Evolutionary conservation across 495 filamentous ascomycete species (phyloP), one percentile per base, ranked within the genome.

Genomic region (Lentithecium fluviatile): DNA sequence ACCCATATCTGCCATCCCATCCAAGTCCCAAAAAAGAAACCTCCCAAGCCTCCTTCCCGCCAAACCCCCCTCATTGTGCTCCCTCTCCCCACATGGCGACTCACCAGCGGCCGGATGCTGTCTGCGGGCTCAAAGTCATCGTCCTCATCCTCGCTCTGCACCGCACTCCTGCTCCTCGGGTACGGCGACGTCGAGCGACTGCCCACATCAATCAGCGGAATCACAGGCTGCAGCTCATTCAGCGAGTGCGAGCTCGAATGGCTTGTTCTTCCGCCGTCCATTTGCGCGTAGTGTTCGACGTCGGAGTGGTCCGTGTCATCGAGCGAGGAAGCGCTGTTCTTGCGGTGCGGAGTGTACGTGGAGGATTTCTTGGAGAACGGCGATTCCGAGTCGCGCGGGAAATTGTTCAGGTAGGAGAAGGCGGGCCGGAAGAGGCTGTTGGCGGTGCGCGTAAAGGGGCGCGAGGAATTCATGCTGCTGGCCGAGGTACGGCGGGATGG

Each of bases 1-100:
- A 82, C 77, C 62, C 77, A 80, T 1, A 79, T 62, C 65, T 79
- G 74, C 78, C 77, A 79, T 12, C 80, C 80, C 46, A 72, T 64
- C 47, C 69, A 71, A 11, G 79, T 80, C 38, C 73, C 74, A 64
- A 80, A 80, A 47, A 82, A 64, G 68, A 77, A 81, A 50, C 72
- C 68, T 10, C 80, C 80, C 0, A 81, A 62, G 17, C 74, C 77
- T 13, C 79, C 78, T 29, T 72, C 65, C 38, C 68, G 68, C 24
- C 70, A 65, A 42, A 72, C 65, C n/a, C 67, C 58, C 17, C 50
- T 70, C 71, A 5, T 38, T 6, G 37, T 52, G 15, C 49, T 51
- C 34, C 66, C 57, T 32, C 69, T 56, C n/a, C 58, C 56, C 6
- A 67, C 68, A 50, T 64, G 62, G 45, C 42, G 45, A 24, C 58